These are phyloP conservation scores for Penicillium hesseltinei DNA, from an alignment of 2,329 filamentous ascomycete genomes.

Conservation along the genomic window DNA sequence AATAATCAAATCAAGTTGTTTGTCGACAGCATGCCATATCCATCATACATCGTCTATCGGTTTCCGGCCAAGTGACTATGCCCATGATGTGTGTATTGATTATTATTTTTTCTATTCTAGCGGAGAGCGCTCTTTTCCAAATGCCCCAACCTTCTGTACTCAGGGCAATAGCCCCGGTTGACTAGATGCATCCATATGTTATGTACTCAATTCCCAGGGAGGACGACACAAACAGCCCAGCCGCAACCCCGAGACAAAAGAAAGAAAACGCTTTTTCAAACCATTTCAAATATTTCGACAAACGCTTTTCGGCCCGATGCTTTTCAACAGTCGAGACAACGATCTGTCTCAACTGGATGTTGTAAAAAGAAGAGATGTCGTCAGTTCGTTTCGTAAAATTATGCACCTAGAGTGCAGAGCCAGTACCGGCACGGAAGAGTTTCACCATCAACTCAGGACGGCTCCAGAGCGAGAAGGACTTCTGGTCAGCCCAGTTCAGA, in stretches of 20 bases:
- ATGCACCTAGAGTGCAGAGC: background rate
- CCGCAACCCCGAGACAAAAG: background rate
- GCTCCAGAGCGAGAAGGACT: slow-evolving; percentile 39
- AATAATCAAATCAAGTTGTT: background rate
- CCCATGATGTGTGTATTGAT: background rate
- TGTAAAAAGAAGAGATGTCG: background rate
- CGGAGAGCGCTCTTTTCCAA: background rate
- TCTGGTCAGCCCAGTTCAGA: slow-evolving; percentile 29
- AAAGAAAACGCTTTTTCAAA: background rate
- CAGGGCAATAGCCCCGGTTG: background rate
- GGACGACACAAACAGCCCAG: slow-evolving; percentile 1
- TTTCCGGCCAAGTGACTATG: background rate
- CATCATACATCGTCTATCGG: background rate
- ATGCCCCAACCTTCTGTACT: background rate
- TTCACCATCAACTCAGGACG: slow-evolving; percentile 36
- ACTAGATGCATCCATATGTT: background rate
- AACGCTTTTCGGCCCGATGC: background rate
- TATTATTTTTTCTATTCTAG: slow-evolving; percentile 1
- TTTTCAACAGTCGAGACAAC: background rate
- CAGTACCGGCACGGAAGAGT: slow-evolving; percentile 12
- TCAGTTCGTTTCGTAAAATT: background rate
- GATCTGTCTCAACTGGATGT: background rate
- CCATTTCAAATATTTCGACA: background rate
- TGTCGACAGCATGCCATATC: background rate
- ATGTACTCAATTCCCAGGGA: background rate